Evolutionary conservation across 2,329 filamentous ascomycete genomes (phyloP).

Genomic region (Fusarium robinianum): DNA sequence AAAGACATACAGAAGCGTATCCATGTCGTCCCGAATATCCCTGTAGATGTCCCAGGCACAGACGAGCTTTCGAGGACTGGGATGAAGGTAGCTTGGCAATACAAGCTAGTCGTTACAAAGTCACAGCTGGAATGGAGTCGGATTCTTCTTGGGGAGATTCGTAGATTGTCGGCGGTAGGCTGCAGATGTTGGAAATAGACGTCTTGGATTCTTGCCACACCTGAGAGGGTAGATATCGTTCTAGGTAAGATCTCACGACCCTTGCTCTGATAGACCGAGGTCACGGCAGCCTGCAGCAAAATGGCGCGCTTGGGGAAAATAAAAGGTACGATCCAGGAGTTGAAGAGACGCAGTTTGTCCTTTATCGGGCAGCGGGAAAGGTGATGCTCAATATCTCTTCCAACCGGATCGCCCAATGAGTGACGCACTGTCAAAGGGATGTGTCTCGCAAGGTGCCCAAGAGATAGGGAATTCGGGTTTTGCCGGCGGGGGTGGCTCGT

Average conservation of each 20-base stretch:
- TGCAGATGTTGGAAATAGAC: neutral
- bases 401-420: conserved; percentile 1
- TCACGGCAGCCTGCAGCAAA: too few relatives aligned
- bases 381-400: neutral
- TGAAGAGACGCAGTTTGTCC: too few relatives aligned
- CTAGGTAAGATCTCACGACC: too few relatives aligned
- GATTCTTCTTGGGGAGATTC: too few relatives aligned
- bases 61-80: neutral
- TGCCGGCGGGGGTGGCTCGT: conserved; percentile 18
- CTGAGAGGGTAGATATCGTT: too few relatives aligned
- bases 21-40: conserved; percentile 49
- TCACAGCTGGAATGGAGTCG: too few relatives aligned
- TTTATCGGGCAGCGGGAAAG: neutral
- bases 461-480: conserved; percentile 18
- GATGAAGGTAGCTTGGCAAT: neutral
- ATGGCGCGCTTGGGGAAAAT: too few relatives aligned
- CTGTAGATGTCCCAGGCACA: conserved; percentile 7
- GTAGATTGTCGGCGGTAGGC: neutral
- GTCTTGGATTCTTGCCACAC: too few relatives aligned
- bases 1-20: conserved; percentile 64
- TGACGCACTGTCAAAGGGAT: conserved; percentile 12
- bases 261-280: too few relatives aligned
- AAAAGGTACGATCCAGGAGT: too few relatives aligned
- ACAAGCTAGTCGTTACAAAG: neutral
- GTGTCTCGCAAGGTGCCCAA: conserved; percentile 2